Percentiles rank a stretch among this genome's conserved stretches.
Conservation (phyloP, 495 filamentous ascomycete genomes). For the Aspergillus sclerotiicarbonarius region DNA sequence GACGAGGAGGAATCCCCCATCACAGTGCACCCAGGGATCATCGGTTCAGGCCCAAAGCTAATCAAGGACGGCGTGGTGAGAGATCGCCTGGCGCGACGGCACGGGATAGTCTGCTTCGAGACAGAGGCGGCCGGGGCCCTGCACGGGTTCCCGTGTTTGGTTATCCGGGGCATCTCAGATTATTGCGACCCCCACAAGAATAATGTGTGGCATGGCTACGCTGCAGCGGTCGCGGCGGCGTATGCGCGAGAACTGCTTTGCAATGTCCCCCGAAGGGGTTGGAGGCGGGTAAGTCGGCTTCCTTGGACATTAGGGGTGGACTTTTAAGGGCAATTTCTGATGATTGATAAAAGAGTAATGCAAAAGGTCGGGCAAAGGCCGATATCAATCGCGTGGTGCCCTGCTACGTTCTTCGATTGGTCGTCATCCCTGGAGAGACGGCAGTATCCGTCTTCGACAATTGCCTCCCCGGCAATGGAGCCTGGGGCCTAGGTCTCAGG, state of each 20-base stretch:
- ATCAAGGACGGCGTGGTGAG: conserved; percentile 27
- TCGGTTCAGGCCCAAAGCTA: conserved; percentile 35
- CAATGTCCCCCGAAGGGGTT: background rate
- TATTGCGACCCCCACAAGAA: conserved; percentile 41
- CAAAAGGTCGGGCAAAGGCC: too few species aligned
- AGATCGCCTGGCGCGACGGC: conserved; percentile 18
- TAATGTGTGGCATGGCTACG: conserved; percentile 16
- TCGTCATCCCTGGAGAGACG: too few species aligned
- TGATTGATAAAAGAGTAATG: too few species aligned
- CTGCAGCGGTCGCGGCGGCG: conserved; percentile 34
- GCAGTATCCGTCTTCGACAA: too few species aligned
- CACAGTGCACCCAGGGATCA: conserved; percentile 32
- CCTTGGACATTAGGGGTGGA: background rate
- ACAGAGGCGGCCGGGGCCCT: conserved; percentile 43
- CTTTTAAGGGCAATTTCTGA: background rate
- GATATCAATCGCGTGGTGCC: too few species aligned
- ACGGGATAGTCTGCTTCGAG: conserved; percentile 36
- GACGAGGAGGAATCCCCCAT: conserved; percentile 9
- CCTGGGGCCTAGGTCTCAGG: too few species aligned
- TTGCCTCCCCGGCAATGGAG: too few species aligned
- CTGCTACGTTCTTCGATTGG: too few species aligned
- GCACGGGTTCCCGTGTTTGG: conserved; percentile 29
- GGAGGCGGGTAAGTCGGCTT: background rate
- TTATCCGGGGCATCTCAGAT: conserved; percentile 41
- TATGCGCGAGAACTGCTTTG: conserved; percentile 33